Conservation (phyloP, 345 rosid species). For the Jatropha curcas region DNA sequence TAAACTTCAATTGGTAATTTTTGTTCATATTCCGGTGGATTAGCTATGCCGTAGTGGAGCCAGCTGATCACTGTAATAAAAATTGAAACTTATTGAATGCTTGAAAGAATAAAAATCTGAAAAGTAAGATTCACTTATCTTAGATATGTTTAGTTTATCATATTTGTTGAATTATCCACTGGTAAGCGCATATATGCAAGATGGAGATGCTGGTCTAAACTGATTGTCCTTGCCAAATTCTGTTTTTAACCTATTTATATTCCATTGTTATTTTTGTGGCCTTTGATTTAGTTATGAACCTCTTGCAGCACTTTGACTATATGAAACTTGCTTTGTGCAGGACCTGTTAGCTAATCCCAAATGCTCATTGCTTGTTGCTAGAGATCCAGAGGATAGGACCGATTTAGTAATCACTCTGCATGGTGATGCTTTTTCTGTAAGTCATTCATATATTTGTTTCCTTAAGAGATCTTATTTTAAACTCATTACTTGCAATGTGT, state of each 20-base stretch:
- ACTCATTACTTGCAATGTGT: background rate
- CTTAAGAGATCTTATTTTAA: background rate
- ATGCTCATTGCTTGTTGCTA: constrained; percentile 84
- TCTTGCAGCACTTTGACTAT: background rate
- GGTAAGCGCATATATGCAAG: background rate
- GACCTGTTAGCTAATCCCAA: constrained; percentile 76
- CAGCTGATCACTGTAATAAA: background rate
- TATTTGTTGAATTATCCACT: background rate
- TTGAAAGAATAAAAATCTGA: background rate
- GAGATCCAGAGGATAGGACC: constrained; percentile 85
- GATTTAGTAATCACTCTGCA: constrained; percentile 80
- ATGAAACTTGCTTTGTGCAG: constrained; percentile 42
- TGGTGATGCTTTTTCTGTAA: constrained; percentile 83
- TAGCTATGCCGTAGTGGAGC: background rate
- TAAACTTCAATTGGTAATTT: background rate
- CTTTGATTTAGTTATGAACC: background rate
- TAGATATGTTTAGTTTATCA: background rate
- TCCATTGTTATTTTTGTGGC: background rate
- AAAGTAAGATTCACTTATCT: constrained; percentile 8
- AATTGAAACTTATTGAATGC: background rate
- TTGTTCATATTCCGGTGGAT: background rate
- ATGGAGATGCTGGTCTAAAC: background rate
- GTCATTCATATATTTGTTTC: constrained; percentile 14
- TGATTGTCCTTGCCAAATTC: background rate
- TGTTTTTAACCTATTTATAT: background rate